phyloP scores from a whole-genome alignment of 192 early-diverging fungal genomes.

The Funneliformis mosseae region DNA sequence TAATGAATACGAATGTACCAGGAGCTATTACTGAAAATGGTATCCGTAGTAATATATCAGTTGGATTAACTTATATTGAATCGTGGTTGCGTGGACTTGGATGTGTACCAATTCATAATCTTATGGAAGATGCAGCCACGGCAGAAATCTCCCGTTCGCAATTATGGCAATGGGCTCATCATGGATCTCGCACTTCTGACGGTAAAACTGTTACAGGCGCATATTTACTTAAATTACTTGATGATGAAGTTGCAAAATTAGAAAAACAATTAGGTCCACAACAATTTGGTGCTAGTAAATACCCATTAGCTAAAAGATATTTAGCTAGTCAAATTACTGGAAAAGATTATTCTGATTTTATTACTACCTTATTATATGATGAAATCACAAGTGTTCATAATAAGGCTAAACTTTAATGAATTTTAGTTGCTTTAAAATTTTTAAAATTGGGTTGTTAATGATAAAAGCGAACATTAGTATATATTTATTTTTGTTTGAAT shows the following conservation, averaged over 20 bases:
- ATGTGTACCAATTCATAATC: constrained; percentile 96
- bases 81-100: constrained; percentile 93
- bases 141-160: constrained; percentile 97
- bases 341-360: constrained; percentile 86
- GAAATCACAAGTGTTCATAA: constrained; percentile 63
- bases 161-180: constrained; percentile 97
- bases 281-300: constrained; percentile 68
- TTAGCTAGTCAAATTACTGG: constrained; percentile 81
- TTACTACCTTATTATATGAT: constrained; percentile 92
- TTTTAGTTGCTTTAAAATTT: neutral
- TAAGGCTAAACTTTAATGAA: constrained; percentile 40
- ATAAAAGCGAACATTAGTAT: no score
- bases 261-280: constrained; percentile 62
- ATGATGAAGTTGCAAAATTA: constrained; percentile 83
- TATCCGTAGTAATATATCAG: constrained; percentile 89
- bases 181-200: constrained; percentile 78
- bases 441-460: no score
- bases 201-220: constrained; percentile 81
- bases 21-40: constrained; percentile 88
- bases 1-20: constrained; percentile 76
- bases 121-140: constrained; percentile 99
- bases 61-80: constrained; percentile 93
- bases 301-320: constrained; percentile 66
- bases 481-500: no score
- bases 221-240: constrained; percentile 75